Evolutionary conservation across 208 protist species (phyloP).

Genomic region (Acanthamoeba healyi): DNA sequence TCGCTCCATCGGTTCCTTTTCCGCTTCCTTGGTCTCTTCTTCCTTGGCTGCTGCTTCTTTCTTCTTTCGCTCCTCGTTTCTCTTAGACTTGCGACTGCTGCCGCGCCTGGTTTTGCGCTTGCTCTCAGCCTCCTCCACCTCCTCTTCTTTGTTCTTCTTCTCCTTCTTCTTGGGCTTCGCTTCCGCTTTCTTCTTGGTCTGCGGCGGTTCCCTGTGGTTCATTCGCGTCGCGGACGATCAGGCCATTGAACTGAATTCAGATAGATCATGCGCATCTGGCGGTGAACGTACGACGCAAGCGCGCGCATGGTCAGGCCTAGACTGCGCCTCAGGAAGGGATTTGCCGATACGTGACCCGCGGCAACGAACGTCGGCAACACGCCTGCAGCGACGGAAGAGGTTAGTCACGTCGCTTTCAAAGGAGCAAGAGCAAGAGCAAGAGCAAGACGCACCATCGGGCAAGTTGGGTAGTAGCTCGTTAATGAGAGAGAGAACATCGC

Average conservation of each 20-base stretch:
- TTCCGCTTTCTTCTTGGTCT: not conserved
- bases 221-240: too few species aligned
- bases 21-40: not conserved
- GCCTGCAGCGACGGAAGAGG: not conserved
- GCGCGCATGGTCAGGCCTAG: not conserved
- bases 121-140: not conserved
- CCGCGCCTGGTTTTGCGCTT: conserved; percentile 1
- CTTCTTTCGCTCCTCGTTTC: not conserved
- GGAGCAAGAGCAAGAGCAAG: not conserved
- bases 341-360: not conserved
- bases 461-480: conserved; percentile 86
- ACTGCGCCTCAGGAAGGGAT: conserved; percentile 2
- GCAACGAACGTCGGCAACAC: conserved; percentile 26
- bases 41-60: not conserved
- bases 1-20: too few species aligned
- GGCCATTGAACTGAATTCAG: too few species aligned
- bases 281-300: not conserved
- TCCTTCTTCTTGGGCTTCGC: not conserved
- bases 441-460: conserved; percentile 53
- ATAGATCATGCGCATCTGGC: not conserved
- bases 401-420: not conserved
- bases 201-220: too few species aligned
- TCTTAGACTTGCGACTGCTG: not conserved
- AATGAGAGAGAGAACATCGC: conserved; percentile 82
- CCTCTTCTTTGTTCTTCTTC: not conserved